Percentiles rank a stretch among this genome's conserved stretches.
Evolutionary conservation across 2,329 filamentous ascomycete species (phyloP).

Genomic region (Pyrenophora teres): DNA sequence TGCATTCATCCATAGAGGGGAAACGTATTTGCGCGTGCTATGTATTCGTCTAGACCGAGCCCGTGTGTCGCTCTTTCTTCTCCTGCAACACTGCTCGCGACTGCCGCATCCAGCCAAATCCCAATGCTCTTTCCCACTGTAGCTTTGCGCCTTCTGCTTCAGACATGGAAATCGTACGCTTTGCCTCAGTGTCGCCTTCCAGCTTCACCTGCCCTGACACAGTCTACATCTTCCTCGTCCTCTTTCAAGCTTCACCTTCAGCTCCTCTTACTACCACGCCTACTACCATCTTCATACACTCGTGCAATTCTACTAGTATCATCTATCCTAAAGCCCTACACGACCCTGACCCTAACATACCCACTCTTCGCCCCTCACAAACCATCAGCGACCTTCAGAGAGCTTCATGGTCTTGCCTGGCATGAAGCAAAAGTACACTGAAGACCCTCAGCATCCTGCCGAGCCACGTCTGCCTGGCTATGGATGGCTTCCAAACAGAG

Average conservation of each 20-base stretch:
- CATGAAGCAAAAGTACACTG: conserved; percentile 44
- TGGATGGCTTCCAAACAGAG: conserved; percentile 51
- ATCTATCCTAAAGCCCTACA: neutral
- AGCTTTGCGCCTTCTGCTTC: too few species aligned
- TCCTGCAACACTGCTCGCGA: neutral
- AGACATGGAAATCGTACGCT: too few species aligned
- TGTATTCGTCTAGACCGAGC: neutral
- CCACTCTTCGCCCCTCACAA: conserved; percentile 39
- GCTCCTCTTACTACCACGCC: neutral
- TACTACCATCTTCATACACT: conserved; percentile 2
- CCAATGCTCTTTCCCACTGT: too few species aligned
- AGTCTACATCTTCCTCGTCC: neutral
- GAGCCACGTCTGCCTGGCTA: conserved; percentile 49
- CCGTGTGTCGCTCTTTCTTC: neutral
- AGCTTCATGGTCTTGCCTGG: conserved; percentile 47
- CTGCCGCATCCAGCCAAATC: neutral
- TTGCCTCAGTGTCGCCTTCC: neutral
- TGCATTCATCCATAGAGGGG: too few species aligned
- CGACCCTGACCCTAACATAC: too few species aligned
- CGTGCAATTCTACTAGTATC: neutral
- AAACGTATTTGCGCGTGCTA: neutral
- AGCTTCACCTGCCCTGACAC: neutral
- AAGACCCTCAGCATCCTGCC: conserved; percentile 36
- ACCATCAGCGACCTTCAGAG: conserved; percentile 42
- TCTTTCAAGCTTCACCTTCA: neutral